Evolutionary conservation across 257 asterid genomes (phyloP).

Genomic region (Primulina tabacum): DNA sequence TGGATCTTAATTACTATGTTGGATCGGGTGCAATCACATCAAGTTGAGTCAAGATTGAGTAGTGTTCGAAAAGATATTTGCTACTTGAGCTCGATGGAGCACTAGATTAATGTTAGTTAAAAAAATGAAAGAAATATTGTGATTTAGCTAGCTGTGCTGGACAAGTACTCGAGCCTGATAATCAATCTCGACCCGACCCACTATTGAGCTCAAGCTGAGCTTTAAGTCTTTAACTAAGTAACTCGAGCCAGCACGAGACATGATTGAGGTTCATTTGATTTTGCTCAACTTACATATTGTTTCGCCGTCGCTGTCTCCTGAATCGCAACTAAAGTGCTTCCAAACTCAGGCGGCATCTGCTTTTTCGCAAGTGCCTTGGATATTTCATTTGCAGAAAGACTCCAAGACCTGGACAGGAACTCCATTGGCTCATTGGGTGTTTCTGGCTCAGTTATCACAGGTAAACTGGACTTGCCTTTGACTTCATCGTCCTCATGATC

Average conservation of each 20-base stretch:
- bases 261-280: not conserved
- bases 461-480: conserved; percentile 14
- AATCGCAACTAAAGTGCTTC: conserved; percentile 24
- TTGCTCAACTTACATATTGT: conserved; percentile 31
- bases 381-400: conserved; percentile 47
- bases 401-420: conserved; percentile 60
- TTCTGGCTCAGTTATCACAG: conserved; percentile 44
- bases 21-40: not conserved
- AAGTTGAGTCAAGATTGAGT: not conserved
- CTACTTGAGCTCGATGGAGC: not conserved
- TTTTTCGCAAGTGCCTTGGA: conserved; percentile 45
- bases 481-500: conserved; percentile 22
- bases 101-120: not conserved
- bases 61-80: not conserved
- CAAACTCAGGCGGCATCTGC: conserved; percentile 24
- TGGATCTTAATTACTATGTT: not conserved
- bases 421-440: conserved; percentile 59
- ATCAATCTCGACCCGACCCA: not conserved
- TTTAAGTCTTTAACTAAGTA: not conserved
- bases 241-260: not conserved
- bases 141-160: not conserved
- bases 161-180: not conserved
- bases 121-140: no score
- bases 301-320: conserved; percentile 31
- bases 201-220: not conserved